Base-by-base conservation (phyloP, 2,329 filamentous ascomycete genomes). In the Exophiala alcalophila region DNA sequence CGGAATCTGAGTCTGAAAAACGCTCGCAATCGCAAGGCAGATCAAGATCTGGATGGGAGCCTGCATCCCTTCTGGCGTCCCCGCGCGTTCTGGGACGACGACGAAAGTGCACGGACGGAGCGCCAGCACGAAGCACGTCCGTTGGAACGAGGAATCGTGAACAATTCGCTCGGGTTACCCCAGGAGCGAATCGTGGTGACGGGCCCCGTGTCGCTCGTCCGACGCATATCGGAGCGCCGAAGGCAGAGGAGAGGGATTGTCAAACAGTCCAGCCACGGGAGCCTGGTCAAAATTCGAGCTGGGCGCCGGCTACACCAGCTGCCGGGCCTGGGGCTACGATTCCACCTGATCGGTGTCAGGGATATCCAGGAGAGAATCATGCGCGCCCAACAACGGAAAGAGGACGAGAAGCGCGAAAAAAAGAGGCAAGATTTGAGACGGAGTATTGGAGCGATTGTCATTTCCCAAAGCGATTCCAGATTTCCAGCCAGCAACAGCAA, bases 1-100 rank as follows among this genome's bases (percentile, higher is more conserved):
- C 61, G 65, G 8, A 65, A 65, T 5, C 50, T 70, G 14, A 68
- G 65, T 7, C 52, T 65, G 31, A 63, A 59, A 12, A 63, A 66
- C 14, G 64, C 67, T 7, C 65, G 60, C 47, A 70, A 70, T 42
- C 60, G 63, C 41, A 68, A 65, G 53, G 61, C 65, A 2, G 66
- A 64, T 24, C 62, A 66, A 36, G 63, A 69, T 15, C 62, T 68
- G 32, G 69, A 77, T 40, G 67, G 66, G 29, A 69, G 68, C 27
- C 60, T 80, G 4, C 73, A 80, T 51, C 77, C 79, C 2, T 78
- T 81, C 57, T 83, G 80, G 80, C 70, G 74, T 15, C 79, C 79
- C 2, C 72, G 73, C 25, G 72, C 72, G n/a, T 81, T 81, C 60
- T 82, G 77, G 77, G 76, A 80, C 26, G 75, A 74, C 26, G 61